A percentile compares a stretch with the other conserved stretches of the same genome.
phyloP scores from a whole-genome alignment of 805 yeast genomes.

The Jamesozyma lodderae region DNA sequence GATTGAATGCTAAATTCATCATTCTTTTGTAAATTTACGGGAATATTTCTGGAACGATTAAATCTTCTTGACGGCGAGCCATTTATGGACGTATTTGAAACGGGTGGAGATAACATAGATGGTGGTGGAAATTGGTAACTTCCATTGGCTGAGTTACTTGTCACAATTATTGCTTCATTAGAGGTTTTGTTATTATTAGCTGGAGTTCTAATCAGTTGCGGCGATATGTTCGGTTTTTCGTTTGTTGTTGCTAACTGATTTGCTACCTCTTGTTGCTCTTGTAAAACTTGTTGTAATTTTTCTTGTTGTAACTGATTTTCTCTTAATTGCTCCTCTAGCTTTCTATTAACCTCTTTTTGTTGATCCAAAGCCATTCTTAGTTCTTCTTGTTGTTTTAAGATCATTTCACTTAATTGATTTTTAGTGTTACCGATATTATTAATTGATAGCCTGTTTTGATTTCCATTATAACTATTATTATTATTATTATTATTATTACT shows the following conservation, averaged over 20 bases:
- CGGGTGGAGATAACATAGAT: slow-evolving; percentile 13
- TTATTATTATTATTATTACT: neutral
- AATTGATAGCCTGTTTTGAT: neutral
- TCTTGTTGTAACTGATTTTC: slow-evolving; percentile 24
- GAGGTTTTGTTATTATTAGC: slow-evolving; percentile 2
- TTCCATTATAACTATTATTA: neutral
- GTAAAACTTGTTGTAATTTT: slow-evolving; percentile 21
- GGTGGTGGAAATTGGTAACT: slow-evolving; percentile 31
- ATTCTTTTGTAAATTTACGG: slow-evolving; percentile 1
- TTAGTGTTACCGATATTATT: neutral
- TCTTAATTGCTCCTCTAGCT: slow-evolving; percentile 23
- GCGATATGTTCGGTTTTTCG: slow-evolving; percentile 3
- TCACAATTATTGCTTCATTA: slow-evolving; percentile 20
- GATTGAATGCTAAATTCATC: neutral
- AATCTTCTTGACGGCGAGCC: slow-evolving; percentile 17
- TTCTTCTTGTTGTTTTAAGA: slow-evolving; percentile 27
- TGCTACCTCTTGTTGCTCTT: slow-evolving; percentile 12
- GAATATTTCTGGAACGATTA: neutral
- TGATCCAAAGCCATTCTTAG: slow-evolving; percentile 24
- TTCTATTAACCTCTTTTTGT: slow-evolving; percentile 26
- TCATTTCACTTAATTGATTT: slow-evolving; percentile 2
- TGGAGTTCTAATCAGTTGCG: slow-evolving; percentile 9
- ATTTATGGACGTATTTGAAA: slow-evolving; percentile 19
- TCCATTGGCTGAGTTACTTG: slow-evolving; percentile 26
- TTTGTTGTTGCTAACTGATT: slow-evolving; percentile 1